Conservation (phyloP, 2,329 filamentous ascomycete genomes). For the Juglanconis sp. region DNA sequence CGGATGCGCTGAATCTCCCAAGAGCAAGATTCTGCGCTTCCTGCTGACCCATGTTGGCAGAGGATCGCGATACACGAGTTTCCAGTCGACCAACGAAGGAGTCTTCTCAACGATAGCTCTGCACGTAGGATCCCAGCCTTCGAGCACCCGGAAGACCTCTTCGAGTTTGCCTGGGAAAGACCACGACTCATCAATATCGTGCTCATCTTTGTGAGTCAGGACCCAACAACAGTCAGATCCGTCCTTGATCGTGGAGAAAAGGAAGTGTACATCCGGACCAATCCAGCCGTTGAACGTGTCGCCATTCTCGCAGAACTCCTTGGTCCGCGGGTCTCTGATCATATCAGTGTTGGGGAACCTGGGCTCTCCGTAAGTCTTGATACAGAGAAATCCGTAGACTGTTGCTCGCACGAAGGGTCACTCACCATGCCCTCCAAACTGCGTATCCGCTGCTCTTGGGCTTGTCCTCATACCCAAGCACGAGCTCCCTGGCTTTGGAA, state of each 20-base stretch:
- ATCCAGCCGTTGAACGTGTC: conserved; percentile 60
- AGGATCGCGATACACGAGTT: conserved; percentile 47
- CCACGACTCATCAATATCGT: conserved; percentile 55
- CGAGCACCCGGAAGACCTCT: conserved; percentile 48
- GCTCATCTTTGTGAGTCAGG: conserved; percentile 51
- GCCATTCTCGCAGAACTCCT: conserved; percentile 52
- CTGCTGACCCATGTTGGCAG: conserved; percentile 47
- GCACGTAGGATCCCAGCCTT: conserved; percentile 50
- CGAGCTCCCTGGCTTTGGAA: conserved; percentile 48
- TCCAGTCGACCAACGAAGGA: conserved; percentile 46
- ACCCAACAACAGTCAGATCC: conserved; percentile 58
- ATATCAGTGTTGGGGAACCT: conserved; percentile 48
- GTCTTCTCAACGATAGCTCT: conserved; percentile 46
- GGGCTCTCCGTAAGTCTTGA: background rate
- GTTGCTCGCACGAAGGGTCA: too few relatives aligned
- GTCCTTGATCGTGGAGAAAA: conserved; percentile 55
- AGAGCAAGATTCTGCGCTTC: conserved; percentile 39
- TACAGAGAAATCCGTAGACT: too few relatives aligned
- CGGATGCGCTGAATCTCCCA: conserved; percentile 50
- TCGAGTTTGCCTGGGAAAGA: conserved; percentile 49
- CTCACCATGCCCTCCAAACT: conserved; percentile 51
- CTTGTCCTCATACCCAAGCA: conserved; percentile 49
- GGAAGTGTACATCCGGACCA: conserved; percentile 53
- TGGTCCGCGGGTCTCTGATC: conserved; percentile 49
- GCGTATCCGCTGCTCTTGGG: conserved; percentile 51